These are phyloP conservation scores for Tanacetum coccineum DNA, from an alignment of 129 eudicot genomes.

Conservation along the genomic window DNA sequence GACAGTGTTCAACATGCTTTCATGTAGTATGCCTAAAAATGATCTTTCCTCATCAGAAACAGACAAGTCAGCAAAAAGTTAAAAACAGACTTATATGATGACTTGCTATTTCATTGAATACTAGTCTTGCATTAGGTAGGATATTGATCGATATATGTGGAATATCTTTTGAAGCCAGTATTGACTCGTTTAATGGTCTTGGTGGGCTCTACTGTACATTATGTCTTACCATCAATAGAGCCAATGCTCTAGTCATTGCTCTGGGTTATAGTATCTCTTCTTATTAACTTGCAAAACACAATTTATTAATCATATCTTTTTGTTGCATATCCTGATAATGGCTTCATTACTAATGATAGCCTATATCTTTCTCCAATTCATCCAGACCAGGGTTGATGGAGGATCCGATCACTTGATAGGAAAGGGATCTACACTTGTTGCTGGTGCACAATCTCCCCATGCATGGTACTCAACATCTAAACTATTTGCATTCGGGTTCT, in stretches of 20 bases:
- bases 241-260: constrained; percentile 12
- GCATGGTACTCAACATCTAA: constrained; percentile 35
- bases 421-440: constrained; percentile 19
- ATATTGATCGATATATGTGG: not conserved
- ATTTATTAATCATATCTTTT: not conserved
- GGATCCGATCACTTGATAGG: not conserved
- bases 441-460: constrained; percentile 17
- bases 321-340: constrained; percentile 11
- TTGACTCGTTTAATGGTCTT: constrained; percentile 2
- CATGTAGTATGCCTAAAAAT: too few species aligned
- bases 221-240: too few species aligned
- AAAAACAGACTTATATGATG: too few species aligned
- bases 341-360: constrained; percentile 12
- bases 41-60: too few species aligned
- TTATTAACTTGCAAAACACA: not conserved
- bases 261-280: not conserved
- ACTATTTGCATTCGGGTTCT: constrained; percentile 33
- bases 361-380: not conserved
- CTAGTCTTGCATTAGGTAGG: not conserved
- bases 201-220: constrained; percentile 8
- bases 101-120: too few species aligned
- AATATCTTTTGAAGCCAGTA: not conserved
- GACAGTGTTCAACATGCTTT: too few species aligned
- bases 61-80: too few species aligned
- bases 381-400: constrained; percentile 11